A percentile compares a stretch with the other conserved stretches of the same genome.
phyloP scores from a whole-genome alignment of 352 stramenopile genomes.

The Saprolegnia parasitica region DNA sequence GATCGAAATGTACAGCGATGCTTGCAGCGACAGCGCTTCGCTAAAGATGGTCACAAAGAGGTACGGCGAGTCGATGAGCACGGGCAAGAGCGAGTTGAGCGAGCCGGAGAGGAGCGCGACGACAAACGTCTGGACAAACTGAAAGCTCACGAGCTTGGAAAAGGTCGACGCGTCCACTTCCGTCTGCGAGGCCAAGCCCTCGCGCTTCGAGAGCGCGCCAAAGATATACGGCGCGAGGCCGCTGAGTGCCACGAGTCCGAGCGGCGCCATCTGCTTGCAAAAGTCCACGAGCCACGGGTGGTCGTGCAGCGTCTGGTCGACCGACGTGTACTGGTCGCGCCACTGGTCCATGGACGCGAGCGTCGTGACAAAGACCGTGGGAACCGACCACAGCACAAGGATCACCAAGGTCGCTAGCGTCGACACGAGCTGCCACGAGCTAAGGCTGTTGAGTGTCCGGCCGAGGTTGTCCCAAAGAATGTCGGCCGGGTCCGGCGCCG shows the following conservation, averaged over 20 bases:
- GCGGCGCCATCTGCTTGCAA: slow-evolving; percentile 64
- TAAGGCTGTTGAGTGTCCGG: slow-evolving; percentile 45
- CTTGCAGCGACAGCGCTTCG: slow-evolving; percentile 60
- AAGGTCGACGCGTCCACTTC: slow-evolving; percentile 63
- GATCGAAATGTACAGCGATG: slow-evolving; percentile 75
- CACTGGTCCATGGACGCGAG: slow-evolving; percentile 60
- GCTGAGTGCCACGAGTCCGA: slow-evolving; percentile 72
- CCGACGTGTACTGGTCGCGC: slow-evolving; percentile 41
- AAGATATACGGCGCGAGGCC: slow-evolving; percentile 78
- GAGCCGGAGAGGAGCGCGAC: slow-evolving; percentile 78
- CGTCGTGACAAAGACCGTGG: slow-evolving; percentile 64
- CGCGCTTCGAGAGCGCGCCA: slow-evolving; percentile 64
- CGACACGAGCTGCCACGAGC: slow-evolving; percentile 47
- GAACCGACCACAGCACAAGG: slow-evolving; percentile 77
- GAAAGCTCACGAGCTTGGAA: slow-evolving; percentile 77
- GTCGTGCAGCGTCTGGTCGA: slow-evolving; percentile 41
- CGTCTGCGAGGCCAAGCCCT: slow-evolving; percentile 63
- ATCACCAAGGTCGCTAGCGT: slow-evolving; percentile 48
- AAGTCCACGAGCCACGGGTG: slow-evolving; percentile 59
- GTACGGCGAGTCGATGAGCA: slow-evolving; percentile 43
- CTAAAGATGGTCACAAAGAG: slow-evolving; percentile 55
- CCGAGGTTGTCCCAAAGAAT: slow-evolving; percentile 80
- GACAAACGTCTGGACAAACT: slow-evolving; percentile 76
- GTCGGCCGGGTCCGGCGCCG: slow-evolving; percentile 59
- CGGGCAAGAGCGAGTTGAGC: slow-evolving; percentile 61